Conservation (phyloP, 75 land plant species). For the Pseudotsuga menziesii region DNA sequence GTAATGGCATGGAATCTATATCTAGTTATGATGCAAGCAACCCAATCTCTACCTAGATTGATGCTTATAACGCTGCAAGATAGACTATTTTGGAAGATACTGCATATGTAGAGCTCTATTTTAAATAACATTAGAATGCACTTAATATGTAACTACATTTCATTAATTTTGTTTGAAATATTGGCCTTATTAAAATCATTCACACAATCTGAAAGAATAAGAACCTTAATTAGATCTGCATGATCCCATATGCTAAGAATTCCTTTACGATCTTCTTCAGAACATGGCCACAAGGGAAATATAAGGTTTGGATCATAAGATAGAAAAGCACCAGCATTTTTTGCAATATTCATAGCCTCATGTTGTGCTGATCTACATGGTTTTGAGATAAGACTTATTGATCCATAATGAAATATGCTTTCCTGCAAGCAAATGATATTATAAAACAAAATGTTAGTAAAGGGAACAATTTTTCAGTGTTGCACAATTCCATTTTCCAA, state of each 20-base stretch:
- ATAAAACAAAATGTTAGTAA: neutral
- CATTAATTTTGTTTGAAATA: too few relatives aligned
- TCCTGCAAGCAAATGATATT: slow-evolving; percentile 9
- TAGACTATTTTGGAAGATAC: slow-evolving; percentile 67
- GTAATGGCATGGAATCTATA: slow-evolving; percentile 62
- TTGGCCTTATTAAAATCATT: too few relatives aligned
- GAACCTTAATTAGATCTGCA: slow-evolving; percentile 54
- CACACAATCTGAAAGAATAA: neutral
- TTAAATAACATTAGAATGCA: slow-evolving; percentile 73
- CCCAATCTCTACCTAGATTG: slow-evolving; percentile 37
- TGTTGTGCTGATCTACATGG: slow-evolving; percentile 46
- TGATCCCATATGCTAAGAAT: slow-evolving; percentile 57
- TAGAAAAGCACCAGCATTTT: slow-evolving; percentile 31
- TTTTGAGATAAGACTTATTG: slow-evolving; percentile 47
- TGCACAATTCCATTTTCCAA: too few relatives aligned
- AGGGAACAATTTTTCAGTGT: neutral
- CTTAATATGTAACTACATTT: slow-evolving; percentile 13
- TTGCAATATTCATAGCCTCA: slow-evolving; percentile 40
- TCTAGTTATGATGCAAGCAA: slow-evolving; percentile 17
- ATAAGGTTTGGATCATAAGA: slow-evolving; percentile 63
- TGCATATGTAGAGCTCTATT: slow-evolving; percentile 75
- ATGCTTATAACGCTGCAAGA: slow-evolving; percentile 52
- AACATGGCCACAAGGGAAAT: slow-evolving; percentile 46
- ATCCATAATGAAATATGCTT: slow-evolving; percentile 51
- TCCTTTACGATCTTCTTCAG: slow-evolving; percentile 47